These are phyloP conservation scores for Neocallimastix lanati DNA, from an alignment of 192 early-diverging fungal genomes.

Conservation along the genomic window DNA sequence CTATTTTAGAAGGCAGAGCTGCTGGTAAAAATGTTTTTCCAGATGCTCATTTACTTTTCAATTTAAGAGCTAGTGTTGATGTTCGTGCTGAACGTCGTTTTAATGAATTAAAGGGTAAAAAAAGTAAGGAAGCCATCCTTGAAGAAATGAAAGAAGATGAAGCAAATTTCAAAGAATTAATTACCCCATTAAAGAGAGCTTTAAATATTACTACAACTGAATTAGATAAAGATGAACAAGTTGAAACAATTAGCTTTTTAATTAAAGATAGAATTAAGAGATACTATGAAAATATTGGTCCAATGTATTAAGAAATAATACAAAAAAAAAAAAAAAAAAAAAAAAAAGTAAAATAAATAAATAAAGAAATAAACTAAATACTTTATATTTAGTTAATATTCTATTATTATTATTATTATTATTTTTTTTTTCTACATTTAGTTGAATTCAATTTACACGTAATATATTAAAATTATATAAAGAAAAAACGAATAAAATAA, in stretches of 20 bases:
- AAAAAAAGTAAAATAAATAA: too few species aligned
- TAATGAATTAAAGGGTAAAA: neutral
- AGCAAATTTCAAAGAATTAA: neutral
- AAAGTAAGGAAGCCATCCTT: neutral
- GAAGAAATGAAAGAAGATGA: neutral
- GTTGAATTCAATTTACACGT: too few species aligned
- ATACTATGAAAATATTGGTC: neutral
- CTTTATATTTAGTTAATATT: too few species aligned
- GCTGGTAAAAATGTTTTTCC: neutral
- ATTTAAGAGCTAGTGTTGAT: neutral
- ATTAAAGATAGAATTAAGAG: neutral
- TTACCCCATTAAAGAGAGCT: neutral
- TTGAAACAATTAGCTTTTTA: neutral
- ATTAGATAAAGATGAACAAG: neutral
- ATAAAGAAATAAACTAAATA: too few species aligned
- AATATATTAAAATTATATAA: too few species aligned
- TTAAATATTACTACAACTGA: neutral
- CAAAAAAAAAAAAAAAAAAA: too few species aligned
- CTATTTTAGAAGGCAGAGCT: neutral
- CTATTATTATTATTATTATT: too few species aligned
- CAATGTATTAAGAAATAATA: neutral
- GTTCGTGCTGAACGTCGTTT: neutral
- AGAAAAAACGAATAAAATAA: too few species aligned
- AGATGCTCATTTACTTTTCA: neutral
- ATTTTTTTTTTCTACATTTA: too few species aligned